Base-by-base conservation (phyloP, 192 early-diverging fungal genomes). In the Pilobolus umbonatus region DNA sequence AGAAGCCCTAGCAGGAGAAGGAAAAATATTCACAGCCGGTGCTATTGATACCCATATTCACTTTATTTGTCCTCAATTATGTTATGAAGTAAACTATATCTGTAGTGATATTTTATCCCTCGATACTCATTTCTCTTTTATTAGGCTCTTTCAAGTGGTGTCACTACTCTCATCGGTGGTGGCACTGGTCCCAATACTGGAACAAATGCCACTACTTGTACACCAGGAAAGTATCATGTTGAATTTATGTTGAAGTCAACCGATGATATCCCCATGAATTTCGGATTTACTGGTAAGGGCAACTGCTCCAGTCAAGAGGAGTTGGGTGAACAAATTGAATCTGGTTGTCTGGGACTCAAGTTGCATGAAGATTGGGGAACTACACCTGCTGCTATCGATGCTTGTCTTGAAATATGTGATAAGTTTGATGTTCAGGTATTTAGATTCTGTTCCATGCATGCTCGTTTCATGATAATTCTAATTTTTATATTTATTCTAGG, bases 361-460 rank as follows among this genome's bases (percentile, higher is more conserved):
- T 74, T 96, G 30, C 94, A 96, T 75, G 94, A 96, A 73, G 94
- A 96, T 75, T 95, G 93, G 92, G 95, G 96, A 6, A 86, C 94
- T 4, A 96, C 96, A 2, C 96, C 96, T 1, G 82, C 88, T 28
- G 91, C 90, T 7, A 98, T 98, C 65, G 93, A 98, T 61, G 78
- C 78, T 29, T 96, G 94, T 60, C 72, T 98, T 58, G 50, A 71
- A 0, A 85, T 93, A 7, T 91, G 91, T 69, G 96, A 98, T 45
- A 68, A 85, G 68, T 83, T 83, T 58, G 96, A 98, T 70, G 85
- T 93, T 21, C 85, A 87, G 71, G 77, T 81, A 72, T 64, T n/a
- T n/a, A 49, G 24, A 14, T 28, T 5, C 22, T 14, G 29, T 31
- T 29, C 17, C 15, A 8, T 5, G 19, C 19, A 9, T 36, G 34